These are phyloP conservation scores for Phytophthora citricola DNA, from an alignment of 352 stramenopile species.

Conservation along the genomic window DNA sequence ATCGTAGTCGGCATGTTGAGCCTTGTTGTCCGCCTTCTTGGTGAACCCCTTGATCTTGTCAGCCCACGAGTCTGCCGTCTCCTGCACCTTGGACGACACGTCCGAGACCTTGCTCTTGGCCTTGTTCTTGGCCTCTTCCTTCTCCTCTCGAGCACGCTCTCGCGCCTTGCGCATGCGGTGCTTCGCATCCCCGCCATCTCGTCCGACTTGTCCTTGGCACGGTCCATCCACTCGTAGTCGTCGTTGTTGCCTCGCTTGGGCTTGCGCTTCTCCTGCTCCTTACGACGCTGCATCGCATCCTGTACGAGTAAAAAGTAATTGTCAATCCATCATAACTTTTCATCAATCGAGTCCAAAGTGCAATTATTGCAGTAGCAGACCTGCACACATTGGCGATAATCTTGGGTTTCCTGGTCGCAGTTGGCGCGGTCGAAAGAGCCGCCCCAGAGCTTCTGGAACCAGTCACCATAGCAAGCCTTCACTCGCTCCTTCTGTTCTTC, in stretches of 20 bases:
- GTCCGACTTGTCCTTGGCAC: conserved; percentile 46
- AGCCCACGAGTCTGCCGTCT: conserved; percentile 45
- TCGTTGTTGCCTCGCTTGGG: conserved; percentile 17
- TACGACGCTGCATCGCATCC: conserved; percentile 54
- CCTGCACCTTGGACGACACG: conserved; percentile 40
- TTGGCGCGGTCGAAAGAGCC: conserved; percentile 64
- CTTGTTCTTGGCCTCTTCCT: conserved; percentile 39
- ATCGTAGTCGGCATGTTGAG: conserved; percentile 23
- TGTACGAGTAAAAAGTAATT: conserved; percentile 10
- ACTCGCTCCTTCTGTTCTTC: conserved; percentile 81
- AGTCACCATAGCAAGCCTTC: conserved; percentile 83
- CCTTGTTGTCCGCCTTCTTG: conserved; percentile 40
- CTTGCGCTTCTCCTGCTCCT: conserved; percentile 36
- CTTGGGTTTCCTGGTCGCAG: conserved; percentile 76
- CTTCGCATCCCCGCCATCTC: conserved; percentile 36
- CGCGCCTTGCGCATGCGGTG: conserved; percentile 33
- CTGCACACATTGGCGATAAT: conserved; percentile 78
- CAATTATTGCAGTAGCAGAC: conserved; percentile 17
- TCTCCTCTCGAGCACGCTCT: conserved; percentile 35
- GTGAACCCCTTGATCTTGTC: conserved; percentile 45
- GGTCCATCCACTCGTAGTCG: conserved; percentile 66
- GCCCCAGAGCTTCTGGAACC: conserved; percentile 80
- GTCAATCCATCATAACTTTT: not conserved
- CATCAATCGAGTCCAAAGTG: no score
- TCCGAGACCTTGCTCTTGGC: conserved; percentile 45